Conservation (phyloP, 495 filamentous ascomycete genomes). For the Chaetomium tenue region DNA sequence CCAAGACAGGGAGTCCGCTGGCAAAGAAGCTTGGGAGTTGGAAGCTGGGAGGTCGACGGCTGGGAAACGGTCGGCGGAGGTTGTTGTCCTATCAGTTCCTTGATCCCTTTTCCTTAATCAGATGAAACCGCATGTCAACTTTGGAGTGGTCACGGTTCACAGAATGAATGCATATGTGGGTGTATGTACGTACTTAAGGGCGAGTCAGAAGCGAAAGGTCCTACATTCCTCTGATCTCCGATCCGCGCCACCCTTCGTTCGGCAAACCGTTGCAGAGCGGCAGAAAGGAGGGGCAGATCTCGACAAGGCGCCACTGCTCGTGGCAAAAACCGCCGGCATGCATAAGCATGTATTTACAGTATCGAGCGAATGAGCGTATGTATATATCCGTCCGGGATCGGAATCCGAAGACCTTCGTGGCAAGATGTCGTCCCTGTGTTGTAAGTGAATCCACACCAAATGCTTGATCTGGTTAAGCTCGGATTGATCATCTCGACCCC, state of each 20-base stretch:
- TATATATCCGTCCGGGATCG: neutral
- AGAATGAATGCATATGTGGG: neutral
- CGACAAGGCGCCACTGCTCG: neutral
- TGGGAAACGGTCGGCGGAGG: neutral
- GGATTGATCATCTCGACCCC: neutral
- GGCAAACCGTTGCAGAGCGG: neutral
- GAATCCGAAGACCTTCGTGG: neutral
- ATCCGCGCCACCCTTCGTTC: neutral
- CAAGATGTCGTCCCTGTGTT: no score
- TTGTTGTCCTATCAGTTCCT: neutral
- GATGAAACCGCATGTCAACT: neutral
- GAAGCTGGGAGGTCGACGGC: neutral
- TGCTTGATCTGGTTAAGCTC: constrained; percentile 4
- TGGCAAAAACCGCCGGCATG: constrained; percentile 4
- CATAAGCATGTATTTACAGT: no score
- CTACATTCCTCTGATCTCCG: neutral
- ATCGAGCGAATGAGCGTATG: neutral
- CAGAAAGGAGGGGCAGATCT: constrained; percentile 16
- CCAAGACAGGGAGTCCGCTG: neutral
- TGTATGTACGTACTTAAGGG: neutral
- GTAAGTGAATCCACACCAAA: constrained; percentile 2
- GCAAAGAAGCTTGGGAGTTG: neutral
- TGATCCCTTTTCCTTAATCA: neutral
- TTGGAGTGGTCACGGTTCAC: neutral
- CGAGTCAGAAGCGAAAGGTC: neutral